Evolutionary conservation across 148 eudicot species (phyloP), one percentile per base, ranked within the genome.

Genomic region (Rhododendron simsii): DNA sequence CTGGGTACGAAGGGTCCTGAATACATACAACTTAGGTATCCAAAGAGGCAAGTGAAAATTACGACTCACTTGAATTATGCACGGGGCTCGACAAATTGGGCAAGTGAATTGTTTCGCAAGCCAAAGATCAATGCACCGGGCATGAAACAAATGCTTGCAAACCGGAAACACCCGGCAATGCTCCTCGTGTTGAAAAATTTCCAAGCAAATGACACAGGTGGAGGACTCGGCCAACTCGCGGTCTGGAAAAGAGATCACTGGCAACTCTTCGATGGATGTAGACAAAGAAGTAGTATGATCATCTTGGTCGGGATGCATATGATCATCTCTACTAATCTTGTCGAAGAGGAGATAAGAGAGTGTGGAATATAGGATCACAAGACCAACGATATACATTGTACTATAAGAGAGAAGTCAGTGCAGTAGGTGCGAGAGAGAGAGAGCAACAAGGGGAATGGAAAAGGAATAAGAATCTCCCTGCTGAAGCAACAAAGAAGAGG

Each of bases 91-190:
- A 55, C 91, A 90, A 30, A 30, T 78, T 0, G 91, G 91, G 65
- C 91, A 90, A 67, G 83, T 86, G 61, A 65, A 78, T 16, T 26
- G 82, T 78, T 75, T 84, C 0, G 63, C 79, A 59, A 86, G 39
- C 90, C 90, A 90, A 77, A 78, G 82, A 73, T 90, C 91, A 53
- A 90, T 88, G 44, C 91, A 90, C 7, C 73, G 87, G 26, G 86
- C 75, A 80, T 90, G 91, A 28, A 88, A 90, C 26, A 88, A 82
- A 79, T 90, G 91, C 21, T 65, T 83, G 69, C 90, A 90, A 37
- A 50, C 82, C 2, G 90, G 91, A 14, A 90, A 79, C 14, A 69
- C 74, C 71, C 86, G 77, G 69, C 90, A 86, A 2, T 83, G 35
- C 48, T 88, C 81, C 28, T 47, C 45, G 4, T 39, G 35, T 50